Evolutionary conservation across 176 grass and related monocot genomes (phyloP).

Genomic region (Aegilops umbellulata): DNA sequence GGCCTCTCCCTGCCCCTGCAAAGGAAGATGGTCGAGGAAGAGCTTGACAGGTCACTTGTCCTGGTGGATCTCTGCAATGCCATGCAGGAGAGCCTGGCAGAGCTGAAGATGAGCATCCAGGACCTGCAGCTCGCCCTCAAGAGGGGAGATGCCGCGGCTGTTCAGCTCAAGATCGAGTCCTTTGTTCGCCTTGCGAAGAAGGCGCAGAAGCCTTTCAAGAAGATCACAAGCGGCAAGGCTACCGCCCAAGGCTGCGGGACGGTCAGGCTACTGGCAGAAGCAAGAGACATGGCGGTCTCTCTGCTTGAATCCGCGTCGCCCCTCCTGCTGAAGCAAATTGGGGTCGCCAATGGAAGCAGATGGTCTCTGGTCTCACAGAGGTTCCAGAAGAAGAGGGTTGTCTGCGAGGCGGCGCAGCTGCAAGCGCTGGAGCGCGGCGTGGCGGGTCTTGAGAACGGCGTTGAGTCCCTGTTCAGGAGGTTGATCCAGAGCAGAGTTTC

Average conservation of each 20-base stretch:
- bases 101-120: slow-evolving; percentile 26
- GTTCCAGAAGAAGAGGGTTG: slow-evolving; percentile 31
- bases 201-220: slow-evolving; percentile 38
- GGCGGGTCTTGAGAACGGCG: slow-evolving; percentile 13
- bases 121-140: slow-evolving; percentile 29
- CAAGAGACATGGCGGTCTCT: slow-evolving; percentile 13
- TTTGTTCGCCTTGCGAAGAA: slow-evolving; percentile 19
- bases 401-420: slow-evolving; percentile 37
- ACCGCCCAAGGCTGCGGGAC: background rate
- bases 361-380: slow-evolving; percentile 47
- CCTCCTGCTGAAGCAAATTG: slow-evolving; percentile 28
- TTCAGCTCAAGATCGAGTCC: slow-evolving; percentile 18
- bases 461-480: slow-evolving; percentile 31
- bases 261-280: slow-evolving; percentile 29
- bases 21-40: slow-evolving; percentile 33
- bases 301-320: slow-evolving; percentile 13
- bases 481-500: slow-evolving; percentile 47
- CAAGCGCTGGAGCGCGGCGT: slow-evolving; percentile 22
- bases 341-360: background rate
- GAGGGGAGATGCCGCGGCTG: slow-evolving; percentile 5
- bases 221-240: slow-evolving; percentile 11
- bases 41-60: slow-evolving; percentile 38
- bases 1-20: slow-evolving; percentile 20
- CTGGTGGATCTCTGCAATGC: slow-evolving; percentile 40
- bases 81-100: slow-evolving; percentile 31